Percentiles rank a stretch among this genome's conserved stretches.
These are phyloP conservation scores for Aspergillus bertholletiae DNA, from an alignment of 495 filamentous ascomycete species.

Conservation along the genomic window DNA sequence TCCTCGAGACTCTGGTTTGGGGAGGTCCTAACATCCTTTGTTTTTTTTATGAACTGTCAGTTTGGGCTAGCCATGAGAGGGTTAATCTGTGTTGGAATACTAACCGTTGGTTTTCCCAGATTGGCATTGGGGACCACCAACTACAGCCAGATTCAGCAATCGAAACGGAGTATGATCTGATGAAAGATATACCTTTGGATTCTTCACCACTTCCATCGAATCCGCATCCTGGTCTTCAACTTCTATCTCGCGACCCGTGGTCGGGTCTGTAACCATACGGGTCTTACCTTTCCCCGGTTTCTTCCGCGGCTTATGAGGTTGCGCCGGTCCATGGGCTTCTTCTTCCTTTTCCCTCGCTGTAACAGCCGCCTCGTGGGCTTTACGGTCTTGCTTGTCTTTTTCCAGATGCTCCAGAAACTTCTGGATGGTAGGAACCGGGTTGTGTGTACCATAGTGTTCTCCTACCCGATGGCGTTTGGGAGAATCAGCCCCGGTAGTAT, in stretches of 20 bases:
- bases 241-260: conserved; percentile 77
- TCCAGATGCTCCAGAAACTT: conserved; percentile 79
- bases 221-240: conserved; percentile 76
- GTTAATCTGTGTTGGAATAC: conserved; percentile 10
- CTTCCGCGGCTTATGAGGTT: conserved; percentile 37
- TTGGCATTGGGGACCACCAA: conserved; percentile 90
- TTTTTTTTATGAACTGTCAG: background rate
- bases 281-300: conserved; percentile 44
- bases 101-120: conserved; percentile 64
- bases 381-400: conserved; percentile 70
- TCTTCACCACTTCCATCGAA: conserved; percentile 66
- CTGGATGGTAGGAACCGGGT: conserved; percentile 82
- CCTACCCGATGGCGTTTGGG: conserved; percentile 32
- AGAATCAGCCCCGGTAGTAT: conserved; percentile 12
- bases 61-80: background rate
- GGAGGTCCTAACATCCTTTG: conserved; percentile 56
- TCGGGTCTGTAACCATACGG: conserved; percentile 79
- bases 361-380: conserved; percentile 61
- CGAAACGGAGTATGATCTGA: too few species aligned
- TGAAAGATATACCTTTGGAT: conserved; percentile 54
- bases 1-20: conserved; percentile 60
- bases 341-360: conserved; percentile 35
- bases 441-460: conserved; percentile 47
- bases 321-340: conserved; percentile 38
- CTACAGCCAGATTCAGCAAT: conserved; percentile 29